Evolutionary conservation across 106 monocot species (phyloP).

Genomic region (Acorus calamus): DNA sequence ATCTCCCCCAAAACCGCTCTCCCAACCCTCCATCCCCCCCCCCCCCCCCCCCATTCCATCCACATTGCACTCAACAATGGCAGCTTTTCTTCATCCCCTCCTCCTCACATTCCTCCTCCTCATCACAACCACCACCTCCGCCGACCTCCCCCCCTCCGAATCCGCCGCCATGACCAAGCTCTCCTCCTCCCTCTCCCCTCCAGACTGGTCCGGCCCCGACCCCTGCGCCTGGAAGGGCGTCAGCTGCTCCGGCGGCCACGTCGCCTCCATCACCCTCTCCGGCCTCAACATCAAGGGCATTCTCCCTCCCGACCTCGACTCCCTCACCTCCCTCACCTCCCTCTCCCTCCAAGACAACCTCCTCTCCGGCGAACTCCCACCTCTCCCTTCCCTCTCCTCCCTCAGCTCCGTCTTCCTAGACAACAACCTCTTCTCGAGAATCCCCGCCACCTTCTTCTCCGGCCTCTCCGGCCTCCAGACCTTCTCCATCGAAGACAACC

Average conservation of each 20-base stretch:
- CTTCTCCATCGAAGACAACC: conserved; percentile 58
- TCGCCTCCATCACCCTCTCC: conserved; percentile 40
- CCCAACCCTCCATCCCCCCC: background rate
- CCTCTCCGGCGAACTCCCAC: conserved; percentile 47
- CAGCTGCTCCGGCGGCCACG: conserved; percentile 37
- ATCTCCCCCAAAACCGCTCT: too few species aligned
- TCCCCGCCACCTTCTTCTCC: conserved; percentile 47
- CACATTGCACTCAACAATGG: background rate
- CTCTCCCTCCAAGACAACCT: conserved; percentile 49
- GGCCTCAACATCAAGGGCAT: conserved; percentile 16
- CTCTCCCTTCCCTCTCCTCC: conserved; percentile 30
- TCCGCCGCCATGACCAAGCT: conserved; percentile 17
- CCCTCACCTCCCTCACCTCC: conserved; percentile 31
- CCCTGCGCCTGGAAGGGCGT: conserved; percentile 49
- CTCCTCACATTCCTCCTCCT: conserved; percentile 3
- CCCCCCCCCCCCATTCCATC: background rate
- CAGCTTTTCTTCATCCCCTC: background rate
- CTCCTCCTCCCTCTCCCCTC: conserved; percentile 18
- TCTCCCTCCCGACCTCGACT: conserved; percentile 28
- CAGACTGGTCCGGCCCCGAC: conserved; percentile 22
- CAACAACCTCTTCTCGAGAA: conserved; percentile 42
- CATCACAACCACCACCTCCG: conserved; percentile 8
- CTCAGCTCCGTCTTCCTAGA: conserved; percentile 36
- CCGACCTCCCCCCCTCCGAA: conserved; percentile 24
- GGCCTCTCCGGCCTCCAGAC: conserved; percentile 39